Evolutionary conservation across 2,329 filamentous ascomycete species (phyloP).

Genomic region (Arthrobotrys conoides): DNA sequence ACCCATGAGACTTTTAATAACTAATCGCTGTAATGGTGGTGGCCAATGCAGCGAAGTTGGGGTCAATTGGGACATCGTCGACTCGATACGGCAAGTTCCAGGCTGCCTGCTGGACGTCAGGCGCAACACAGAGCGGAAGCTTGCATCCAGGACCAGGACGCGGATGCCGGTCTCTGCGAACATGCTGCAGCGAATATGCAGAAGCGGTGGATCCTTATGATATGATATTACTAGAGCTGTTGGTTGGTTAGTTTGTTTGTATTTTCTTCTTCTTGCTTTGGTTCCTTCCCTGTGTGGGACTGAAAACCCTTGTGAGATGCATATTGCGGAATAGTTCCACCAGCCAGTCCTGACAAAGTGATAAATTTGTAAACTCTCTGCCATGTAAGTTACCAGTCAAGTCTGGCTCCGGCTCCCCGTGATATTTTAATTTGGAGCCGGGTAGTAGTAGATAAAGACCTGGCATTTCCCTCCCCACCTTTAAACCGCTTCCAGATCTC

Average conservation of each 20-base stretch:
- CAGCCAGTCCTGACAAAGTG: too few relatives aligned
- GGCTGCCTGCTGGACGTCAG: slow-evolving; percentile 8
- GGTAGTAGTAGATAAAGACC: slow-evolving; percentile 22
- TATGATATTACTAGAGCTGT: too few relatives aligned
- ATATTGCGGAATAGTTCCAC: slow-evolving; percentile 28
- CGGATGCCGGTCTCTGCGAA: slow-evolving; percentile 20
- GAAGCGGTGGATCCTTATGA: not conserved
- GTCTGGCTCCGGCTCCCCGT: not conserved
- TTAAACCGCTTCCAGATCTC: slow-evolving; percentile 21
- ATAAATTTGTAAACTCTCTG: not conserved
- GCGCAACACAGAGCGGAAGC: slow-evolving; percentile 24
- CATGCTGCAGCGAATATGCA: slow-evolving; percentile 25
- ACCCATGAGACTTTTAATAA: slow-evolving; percentile 28
- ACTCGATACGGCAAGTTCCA: slow-evolving; percentile 24
- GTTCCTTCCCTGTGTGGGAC: slow-evolving; percentile 10
- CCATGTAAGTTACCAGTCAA: slow-evolving; percentile 6
- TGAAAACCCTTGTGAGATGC: slow-evolving; percentile 45
- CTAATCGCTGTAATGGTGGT: slow-evolving; percentile 32
- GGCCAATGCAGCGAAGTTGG: slow-evolving; percentile 8
- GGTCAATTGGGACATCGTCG: slow-evolving; percentile 3
- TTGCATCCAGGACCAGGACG: slow-evolving; percentile 17
- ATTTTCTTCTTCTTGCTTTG: not conserved
- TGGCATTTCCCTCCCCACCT: slow-evolving; percentile 19
- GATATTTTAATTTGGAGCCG: not conserved
- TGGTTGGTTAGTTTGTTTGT: slow-evolving; percentile 4